These are phyloP conservation scores for Aspergillus kassunensis DNA, from an alignment of 495 filamentous ascomycete genomes.

Conservation along the genomic window DNA sequence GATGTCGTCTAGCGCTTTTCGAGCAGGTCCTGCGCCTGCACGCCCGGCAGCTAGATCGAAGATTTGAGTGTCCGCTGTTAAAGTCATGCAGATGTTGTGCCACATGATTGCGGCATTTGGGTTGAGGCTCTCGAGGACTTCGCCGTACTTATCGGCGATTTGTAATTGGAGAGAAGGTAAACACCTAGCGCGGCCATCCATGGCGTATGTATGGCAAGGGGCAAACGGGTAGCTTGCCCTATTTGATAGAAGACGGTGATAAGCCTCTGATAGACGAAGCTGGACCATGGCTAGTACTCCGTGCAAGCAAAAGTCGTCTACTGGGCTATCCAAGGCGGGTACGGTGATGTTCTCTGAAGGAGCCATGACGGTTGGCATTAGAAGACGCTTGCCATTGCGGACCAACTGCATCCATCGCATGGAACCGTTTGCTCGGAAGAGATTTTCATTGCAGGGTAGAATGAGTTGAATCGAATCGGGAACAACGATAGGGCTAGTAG, in stretches of 20 bases:
- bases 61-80: slow-evolving; percentile 48
- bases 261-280: slow-evolving; percentile 42
- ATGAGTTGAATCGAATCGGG: slow-evolving; percentile 48
- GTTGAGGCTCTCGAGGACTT: slow-evolving; percentile 39
- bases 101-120: slow-evolving; percentile 47
- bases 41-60: slow-evolving; percentile 50
- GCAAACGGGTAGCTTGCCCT: slow-evolving; percentile 39
- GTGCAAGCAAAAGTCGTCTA: slow-evolving; percentile 39
- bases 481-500: slow-evolving; percentile 43
- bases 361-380: slow-evolving; percentile 38
- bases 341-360: slow-evolving; percentile 37
- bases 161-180: slow-evolving; percentile 39
- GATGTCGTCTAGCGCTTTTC: slow-evolving; percentile 47
- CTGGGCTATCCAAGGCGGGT: slow-evolving; percentile 30
- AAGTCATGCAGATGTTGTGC: slow-evolving; percentile 52
- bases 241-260: slow-evolving; percentile 44
- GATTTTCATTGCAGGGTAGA: slow-evolving; percentile 42
- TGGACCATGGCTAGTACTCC: slow-evolving; percentile 39
- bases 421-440: slow-evolving; percentile 44
- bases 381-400: slow-evolving; percentile 32
- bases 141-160: slow-evolving; percentile 35
- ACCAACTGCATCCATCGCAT: slow-evolving; percentile 47
- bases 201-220: slow-evolving; percentile 43
- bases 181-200: slow-evolving; percentile 40
- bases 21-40: slow-evolving; percentile 39